A percentile compares a stretch with the other conserved stretches of the same genome.
phyloP scores from a whole-genome alignment of 805 yeast species.

The Tetrapisispora arboricola region DNA sequence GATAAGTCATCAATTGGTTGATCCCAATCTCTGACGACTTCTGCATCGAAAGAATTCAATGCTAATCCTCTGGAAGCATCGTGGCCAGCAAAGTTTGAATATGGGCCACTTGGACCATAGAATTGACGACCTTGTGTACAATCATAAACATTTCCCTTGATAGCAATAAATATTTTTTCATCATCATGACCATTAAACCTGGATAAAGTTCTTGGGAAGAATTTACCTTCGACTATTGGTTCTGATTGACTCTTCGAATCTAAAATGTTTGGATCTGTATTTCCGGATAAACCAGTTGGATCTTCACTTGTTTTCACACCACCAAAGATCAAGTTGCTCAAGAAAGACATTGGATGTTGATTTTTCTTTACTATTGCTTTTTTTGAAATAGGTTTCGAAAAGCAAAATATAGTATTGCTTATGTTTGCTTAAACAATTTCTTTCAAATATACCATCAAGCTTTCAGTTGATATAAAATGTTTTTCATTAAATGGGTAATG shows the following conservation, averaged over 20 bases:
- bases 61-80: slow-evolving; percentile 94
- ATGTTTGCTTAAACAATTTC: too few species aligned
- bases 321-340: slow-evolving; percentile 26
- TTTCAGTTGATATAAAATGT: too few species aligned
- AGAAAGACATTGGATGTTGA: slow-evolving; percentile 32
- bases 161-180: slow-evolving; percentile 72
- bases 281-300: slow-evolving; percentile 25
- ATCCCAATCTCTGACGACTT: slow-evolving; percentile 54
- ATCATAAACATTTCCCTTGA: slow-evolving; percentile 79
- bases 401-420: too few species aligned
- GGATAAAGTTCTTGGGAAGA: slow-evolving; percentile 65
- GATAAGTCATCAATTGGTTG: slow-evolving; percentile 66
- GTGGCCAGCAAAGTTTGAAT: slow-evolving; percentile 88
- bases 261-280: slow-evolving; percentile 1
- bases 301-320: slow-evolving; percentile 27
- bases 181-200: slow-evolving; percentile 76
- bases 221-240: slow-evolving; percentile 37
- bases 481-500: too few species aligned
- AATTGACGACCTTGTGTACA: slow-evolving; percentile 70
- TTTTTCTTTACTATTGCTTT: too few species aligned
- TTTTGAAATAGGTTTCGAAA: too few species aligned
- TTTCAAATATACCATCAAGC: too few species aligned
- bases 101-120: slow-evolving; percentile 95
- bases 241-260: slow-evolving; percentile 14
- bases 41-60: slow-evolving; percentile 68